phyloP scores from a whole-genome alignment of 2,329 filamentous ascomycete species.

The Exophiala oligosperma region DNA sequence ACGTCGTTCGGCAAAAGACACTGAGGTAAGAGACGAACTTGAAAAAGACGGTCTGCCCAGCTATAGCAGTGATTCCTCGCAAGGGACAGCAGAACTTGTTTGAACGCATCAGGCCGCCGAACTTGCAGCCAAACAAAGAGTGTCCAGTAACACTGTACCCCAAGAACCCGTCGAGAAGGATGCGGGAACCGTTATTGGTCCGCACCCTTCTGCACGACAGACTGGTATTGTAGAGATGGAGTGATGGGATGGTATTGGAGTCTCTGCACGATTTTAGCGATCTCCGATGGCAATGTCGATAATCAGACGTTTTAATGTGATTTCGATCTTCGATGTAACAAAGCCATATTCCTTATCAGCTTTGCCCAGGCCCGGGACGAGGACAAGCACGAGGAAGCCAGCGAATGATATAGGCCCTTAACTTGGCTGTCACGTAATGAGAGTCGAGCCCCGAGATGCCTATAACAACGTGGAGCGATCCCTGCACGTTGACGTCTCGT shows the following conservation, averaged over 20 bases:
- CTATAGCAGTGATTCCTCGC: conserved; percentile 5
- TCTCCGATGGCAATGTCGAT: conserved; percentile 8
- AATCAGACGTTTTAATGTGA: neutral
- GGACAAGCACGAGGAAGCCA: no score
- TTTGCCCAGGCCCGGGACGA: no score
- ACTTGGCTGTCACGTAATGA: no score
- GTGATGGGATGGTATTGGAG: neutral
- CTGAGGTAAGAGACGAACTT: neutral
- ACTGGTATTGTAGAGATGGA: conserved; percentile 11
- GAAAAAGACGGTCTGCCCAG: conserved; percentile 12
- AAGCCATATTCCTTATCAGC: no score
- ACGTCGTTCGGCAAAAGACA: conserved; percentile 5
- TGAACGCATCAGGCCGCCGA: conserved; percentile 8
- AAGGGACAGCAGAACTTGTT: conserved; percentile 5
- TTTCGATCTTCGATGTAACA: no score
- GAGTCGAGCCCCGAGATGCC: no score
- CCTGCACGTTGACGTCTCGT: no score
- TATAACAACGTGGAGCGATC: no score
- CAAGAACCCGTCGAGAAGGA: conserved; percentile 15
- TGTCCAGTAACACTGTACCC: neutral
- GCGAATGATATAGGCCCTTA: no score
- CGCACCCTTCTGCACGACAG: conserved; percentile 1
- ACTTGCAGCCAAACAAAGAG: conserved; percentile 1
- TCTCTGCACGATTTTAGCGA: no score
- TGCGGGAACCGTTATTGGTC: conserved; percentile 3